Base-by-base conservation (phyloP, 2,329 filamentous ascomycete species). In the Botrytis pseudocinerea region DNA sequence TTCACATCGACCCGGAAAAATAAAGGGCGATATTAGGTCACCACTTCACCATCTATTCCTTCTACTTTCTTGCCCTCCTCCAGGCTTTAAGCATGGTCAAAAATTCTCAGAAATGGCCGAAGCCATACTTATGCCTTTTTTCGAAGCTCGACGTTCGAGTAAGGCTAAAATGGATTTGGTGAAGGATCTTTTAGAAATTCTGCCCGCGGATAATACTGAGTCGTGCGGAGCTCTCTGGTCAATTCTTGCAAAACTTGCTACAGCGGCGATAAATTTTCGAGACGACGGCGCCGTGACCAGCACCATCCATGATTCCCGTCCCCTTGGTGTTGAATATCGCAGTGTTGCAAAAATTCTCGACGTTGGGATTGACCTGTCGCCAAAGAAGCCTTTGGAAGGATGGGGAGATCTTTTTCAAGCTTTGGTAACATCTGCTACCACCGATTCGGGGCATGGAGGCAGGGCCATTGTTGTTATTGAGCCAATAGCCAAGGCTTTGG, bases 401-500 rank as follows among this genome's bases (percentile, higher is more conserved):
- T 87, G 86, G 85, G 79, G 80, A 68, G 74, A 84, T 0, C 83
- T 95, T 0, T 89, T 93, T 70, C 83, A 87, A 14, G 81, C 85
- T 0, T 82, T 93, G 14, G 83, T 87, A 4, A 82, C 85, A 14
- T 87, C 88, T 70, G 87, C 91, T 10, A 86, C 85, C 28, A 83
- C 85, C 20, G 90, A 93, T 75, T 87, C 88, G 70, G 92, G 93
- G 4, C 90, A 93, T 75, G 87, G 88, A 25, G 91, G 89, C 9
- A 86, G 91, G 59, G 88, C 90, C 8, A 84, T 92, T 68, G 87
- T 88, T 38, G 85, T 94, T 1, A 84, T 95, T 57, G 93, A 97
- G 74, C 92, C 91, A 1, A 78, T 96, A 5, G 88, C 92, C 0
- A 90, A 88, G 76, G 78, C 82, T 1, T 76, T 92, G 7, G 77